phyloP scores from a whole-genome alignment of 169 alveolate species.

The Besnoitia besnoiti region DNA sequence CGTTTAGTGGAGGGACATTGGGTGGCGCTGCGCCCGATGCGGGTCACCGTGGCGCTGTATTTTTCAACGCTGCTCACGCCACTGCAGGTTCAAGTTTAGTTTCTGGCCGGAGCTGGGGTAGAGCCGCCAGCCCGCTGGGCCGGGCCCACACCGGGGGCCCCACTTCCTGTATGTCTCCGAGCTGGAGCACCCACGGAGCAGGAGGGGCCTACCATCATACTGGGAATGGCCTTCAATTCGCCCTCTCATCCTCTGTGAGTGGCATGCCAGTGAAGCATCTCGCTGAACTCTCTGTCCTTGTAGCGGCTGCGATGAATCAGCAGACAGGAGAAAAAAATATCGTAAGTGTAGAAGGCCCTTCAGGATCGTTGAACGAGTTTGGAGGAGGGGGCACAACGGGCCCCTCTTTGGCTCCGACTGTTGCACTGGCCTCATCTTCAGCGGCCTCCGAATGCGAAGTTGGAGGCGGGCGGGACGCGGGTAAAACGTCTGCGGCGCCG shows the following conservation, averaged over 20 bases:
- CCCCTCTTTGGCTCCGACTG: too few species aligned
- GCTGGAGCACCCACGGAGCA: too few species aligned
- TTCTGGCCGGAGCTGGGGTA: not conserved
- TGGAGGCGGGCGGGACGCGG: not conserved
- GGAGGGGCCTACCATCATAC: too few species aligned
- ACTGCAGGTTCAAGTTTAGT: not conserved
- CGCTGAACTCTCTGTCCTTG: not conserved
- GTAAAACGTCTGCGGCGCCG: not conserved
- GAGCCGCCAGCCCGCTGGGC: not conserved
- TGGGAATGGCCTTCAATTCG: not conserved
- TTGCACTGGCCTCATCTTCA: not conserved
- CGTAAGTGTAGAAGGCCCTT: too few species aligned
- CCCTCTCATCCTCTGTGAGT: not conserved
- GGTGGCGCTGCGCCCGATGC: too few species aligned
- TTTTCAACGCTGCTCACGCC: too few species aligned
- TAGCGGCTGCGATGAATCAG: not conserved
- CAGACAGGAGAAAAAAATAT: not conserved
- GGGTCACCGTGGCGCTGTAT: too few species aligned
- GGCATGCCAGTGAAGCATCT: not conserved
- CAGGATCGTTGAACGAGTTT: too few species aligned
- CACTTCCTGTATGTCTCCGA: too few species aligned
- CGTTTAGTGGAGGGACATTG: too few species aligned
- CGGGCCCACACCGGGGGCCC: too few species aligned
- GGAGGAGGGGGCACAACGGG: too few species aligned
- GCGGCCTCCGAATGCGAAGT: not conserved